Conservation (phyloP, 495 filamentous ascomycete genomes). For the Xylaria cubensis region DNA sequence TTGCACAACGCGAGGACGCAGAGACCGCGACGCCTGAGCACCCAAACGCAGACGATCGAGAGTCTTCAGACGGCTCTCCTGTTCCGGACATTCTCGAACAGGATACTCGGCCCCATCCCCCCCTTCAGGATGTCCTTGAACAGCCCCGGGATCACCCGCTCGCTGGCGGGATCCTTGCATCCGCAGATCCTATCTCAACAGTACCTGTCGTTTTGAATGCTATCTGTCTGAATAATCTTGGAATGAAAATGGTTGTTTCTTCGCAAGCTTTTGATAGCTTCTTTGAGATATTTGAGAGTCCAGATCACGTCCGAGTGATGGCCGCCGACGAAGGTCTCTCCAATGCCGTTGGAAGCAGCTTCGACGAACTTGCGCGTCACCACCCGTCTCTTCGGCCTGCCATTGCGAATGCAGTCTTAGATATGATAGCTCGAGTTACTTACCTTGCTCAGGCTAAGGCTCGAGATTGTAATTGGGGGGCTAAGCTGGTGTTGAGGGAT, state of each 20-base stretch:
- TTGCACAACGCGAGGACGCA: constrained; percentile 46
- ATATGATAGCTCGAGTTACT: constrained; percentile 82
- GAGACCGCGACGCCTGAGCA: constrained; percentile 31
- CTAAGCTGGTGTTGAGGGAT: constrained; percentile 74
- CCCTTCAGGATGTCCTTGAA: constrained; percentile 49
- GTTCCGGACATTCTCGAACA: constrained; percentile 49
- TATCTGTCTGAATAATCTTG: constrained; percentile 86
- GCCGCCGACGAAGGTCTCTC: constrained; percentile 72
- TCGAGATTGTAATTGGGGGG: constrained; percentile 70
- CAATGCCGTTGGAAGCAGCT: constrained; percentile 73
- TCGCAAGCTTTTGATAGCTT: constrained; percentile 83
- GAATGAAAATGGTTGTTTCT: constrained; percentile 87
- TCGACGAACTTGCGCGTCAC: constrained; percentile 94
- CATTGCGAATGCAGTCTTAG: constrained; percentile 79
- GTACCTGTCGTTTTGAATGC: constrained; percentile 90
- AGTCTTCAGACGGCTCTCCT: constrained; percentile 46
- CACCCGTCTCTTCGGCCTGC: constrained; percentile 81
- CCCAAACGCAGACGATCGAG: constrained; percentile 41
- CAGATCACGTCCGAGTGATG: constrained; percentile 84
- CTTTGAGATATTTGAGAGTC: constrained; percentile 93
- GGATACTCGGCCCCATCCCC: constrained; percentile 53
- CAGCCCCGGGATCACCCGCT: constrained; percentile 53
- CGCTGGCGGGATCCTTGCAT: constrained; percentile 79
- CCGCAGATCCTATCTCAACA: constrained; percentile 81
- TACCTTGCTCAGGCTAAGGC: constrained; percentile 72